These are phyloP conservation scores for Periconia macrospinosa DNA, from an alignment of 2,329 filamentous ascomycete species.

Conservation along the genomic window DNA sequence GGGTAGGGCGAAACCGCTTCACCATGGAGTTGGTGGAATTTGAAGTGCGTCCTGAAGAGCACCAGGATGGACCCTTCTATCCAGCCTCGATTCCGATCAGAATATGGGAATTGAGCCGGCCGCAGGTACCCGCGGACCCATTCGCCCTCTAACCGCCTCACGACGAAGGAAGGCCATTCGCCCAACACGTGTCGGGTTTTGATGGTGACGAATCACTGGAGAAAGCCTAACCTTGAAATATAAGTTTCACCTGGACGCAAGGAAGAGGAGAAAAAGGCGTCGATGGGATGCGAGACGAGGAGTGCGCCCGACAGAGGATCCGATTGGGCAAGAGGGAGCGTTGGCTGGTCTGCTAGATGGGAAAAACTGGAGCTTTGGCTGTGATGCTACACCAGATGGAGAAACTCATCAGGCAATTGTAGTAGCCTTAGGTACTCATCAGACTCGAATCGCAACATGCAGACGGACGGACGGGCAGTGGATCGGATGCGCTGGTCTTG, in stretches of 20 bases:
- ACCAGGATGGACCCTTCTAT: slow-evolving; percentile 68
- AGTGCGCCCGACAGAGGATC: slow-evolving; percentile 12
- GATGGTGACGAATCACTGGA: slow-evolving; percentile 15
- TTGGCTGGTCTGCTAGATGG: slow-evolving; percentile 13
- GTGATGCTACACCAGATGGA: slow-evolving; percentile 13
- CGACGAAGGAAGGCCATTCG: background rate
- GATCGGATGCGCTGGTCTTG: slow-evolving; percentile 9
- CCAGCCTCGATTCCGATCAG: slow-evolving; percentile 61
- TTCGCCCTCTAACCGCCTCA: slow-evolving; percentile 27
- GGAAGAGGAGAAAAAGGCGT: background rate
- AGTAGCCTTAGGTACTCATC: background rate
- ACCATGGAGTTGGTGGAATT: slow-evolving; percentile 35
- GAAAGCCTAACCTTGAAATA: slow-evolving; percentile 16
- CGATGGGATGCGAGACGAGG: slow-evolving; percentile 16
- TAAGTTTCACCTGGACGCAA: slow-evolving; percentile 15
- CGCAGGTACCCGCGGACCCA: slow-evolving; percentile 18
- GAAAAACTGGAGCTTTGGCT: slow-evolving; percentile 21
- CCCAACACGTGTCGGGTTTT: slow-evolving; percentile 24
- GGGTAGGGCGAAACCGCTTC: slow-evolving; percentile 44
- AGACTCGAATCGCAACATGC: background rate
- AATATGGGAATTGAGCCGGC: slow-evolving; percentile 52
- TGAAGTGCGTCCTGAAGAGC: slow-evolving; percentile 30
- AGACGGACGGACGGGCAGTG: background rate
- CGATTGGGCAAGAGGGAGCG: slow-evolving; percentile 22
- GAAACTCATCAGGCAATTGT: slow-evolving; percentile 1